Base-by-base conservation (phyloP, 2,329 filamentous ascomycete species). In the Aspergillus ustus region DNA sequence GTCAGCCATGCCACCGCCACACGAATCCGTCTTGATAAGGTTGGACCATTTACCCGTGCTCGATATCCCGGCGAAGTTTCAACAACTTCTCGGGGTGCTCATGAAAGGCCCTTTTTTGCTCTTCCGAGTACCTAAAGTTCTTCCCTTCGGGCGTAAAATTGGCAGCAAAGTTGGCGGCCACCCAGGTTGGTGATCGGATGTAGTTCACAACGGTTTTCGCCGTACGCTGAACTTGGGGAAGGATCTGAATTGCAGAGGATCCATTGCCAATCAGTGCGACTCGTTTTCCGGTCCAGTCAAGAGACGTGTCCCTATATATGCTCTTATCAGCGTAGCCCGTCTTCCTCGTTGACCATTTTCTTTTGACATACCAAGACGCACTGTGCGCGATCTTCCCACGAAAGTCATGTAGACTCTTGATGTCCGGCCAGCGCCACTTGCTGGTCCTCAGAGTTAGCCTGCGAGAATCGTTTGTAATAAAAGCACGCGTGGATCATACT, bases 331-430 rank as follows among this genome's bases (percentile, higher is more conserved):
- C n/a, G n/a, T n/a, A n/a, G n/a, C n/a, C n/a, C n/a, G n/a, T n/a
- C n/a, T n/a, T n/a, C n/a, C n/a, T n/a, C n/a, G n/a, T n/a, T n/a
- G n/a, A n/a, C n/a, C n/a, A n/a, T n/a, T n/a, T n/a, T n/a, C n/a
- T n/a, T n/a, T 25, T 25, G 2, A 25, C 22, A 4, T 25, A 25
- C 78, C 80, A 83, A 5, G 52, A 56, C 4, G 81, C 81, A 48
- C 73, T 79, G 62, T 83, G 81, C 48, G 81, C 64, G 5, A 82
- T 62, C 51, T 76, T 73, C 2, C 81, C 81, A 56, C 79, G 72
- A 66, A 84, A 85, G 2, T 72, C 69, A 19, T 81, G 73, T 7
- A 81, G 73, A 2, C 83, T 83, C 2, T 73, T 70, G 15, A 84
- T 79, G 25, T 77, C 72, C 7, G 81, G 81, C 77, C 77, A 83